phyloP scores from a whole-genome alignment of 768 basidiomycete species.

The Collybia sordida region DNA sequence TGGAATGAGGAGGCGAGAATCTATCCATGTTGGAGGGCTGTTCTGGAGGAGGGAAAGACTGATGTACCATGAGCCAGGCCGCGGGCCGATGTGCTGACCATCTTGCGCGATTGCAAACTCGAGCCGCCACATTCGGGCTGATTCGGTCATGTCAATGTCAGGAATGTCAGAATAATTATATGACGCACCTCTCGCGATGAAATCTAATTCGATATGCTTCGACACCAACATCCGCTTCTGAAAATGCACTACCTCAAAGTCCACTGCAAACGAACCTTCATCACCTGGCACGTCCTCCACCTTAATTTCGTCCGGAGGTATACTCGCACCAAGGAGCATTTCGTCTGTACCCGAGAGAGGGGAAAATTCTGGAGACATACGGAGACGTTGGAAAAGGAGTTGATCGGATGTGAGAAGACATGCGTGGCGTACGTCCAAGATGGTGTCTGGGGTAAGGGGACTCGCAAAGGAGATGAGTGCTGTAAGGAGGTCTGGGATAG shows the following conservation, averaged over 20 bases:
- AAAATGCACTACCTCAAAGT: conserved; percentile 55
- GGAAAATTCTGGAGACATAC: conserved; percentile 50
- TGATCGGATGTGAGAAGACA: conserved; percentile 67
- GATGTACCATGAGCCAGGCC: conserved; percentile 47
- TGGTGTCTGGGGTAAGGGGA: conserved; percentile 38
- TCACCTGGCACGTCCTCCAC: conserved; percentile 52
- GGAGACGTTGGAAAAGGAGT: conserved; percentile 56
- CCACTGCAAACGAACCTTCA: conserved; percentile 53
- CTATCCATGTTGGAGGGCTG: conserved; percentile 58
- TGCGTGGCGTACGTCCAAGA: conserved; percentile 63
- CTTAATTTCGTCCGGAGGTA: conserved; percentile 51
- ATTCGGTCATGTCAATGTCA: no score
- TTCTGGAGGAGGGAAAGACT: conserved; percentile 51
- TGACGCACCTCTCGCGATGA: conserved; percentile 54
- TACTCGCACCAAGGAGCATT: conserved; percentile 42
- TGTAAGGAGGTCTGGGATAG: conserved; percentile 44
- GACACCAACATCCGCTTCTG: conserved; percentile 72
- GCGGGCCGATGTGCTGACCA: conserved; percentile 9
- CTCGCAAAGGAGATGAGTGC: conserved; percentile 52
- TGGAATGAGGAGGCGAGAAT: conserved; percentile 48
- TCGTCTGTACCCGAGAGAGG: conserved; percentile 55
- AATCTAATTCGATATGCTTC: conserved; percentile 54
- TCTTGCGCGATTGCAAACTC: conserved; percentile 36
- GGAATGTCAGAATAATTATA: conserved; percentile 14
- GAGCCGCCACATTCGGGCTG: conserved; percentile 57